Evolutionary conservation across 148 eudicot genomes (phyloP).

Genomic region (Silene conica): DNA sequence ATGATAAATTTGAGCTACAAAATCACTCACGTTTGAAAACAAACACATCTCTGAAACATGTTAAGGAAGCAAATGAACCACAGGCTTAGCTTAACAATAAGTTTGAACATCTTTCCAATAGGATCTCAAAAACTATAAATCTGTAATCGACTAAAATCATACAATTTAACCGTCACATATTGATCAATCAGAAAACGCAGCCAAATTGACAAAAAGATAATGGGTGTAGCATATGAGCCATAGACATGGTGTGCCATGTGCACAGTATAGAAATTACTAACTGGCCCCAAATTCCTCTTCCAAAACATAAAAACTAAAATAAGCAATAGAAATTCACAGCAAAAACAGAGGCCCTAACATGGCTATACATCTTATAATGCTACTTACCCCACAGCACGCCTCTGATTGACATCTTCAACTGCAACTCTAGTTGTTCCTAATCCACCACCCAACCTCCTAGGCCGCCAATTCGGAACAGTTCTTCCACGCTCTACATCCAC

Average conservation of each 20-base stretch:
- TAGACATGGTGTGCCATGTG: not conserved
- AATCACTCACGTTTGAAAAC: not conserved
- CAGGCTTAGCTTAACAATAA: not conserved
- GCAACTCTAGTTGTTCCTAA: constrained; percentile 90
- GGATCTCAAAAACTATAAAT: not conserved
- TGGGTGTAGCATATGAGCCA: too few relatives aligned
- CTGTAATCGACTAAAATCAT: not conserved
- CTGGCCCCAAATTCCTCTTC: not conserved
- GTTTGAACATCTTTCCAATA: not conserved
- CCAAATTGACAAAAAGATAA: not conserved
- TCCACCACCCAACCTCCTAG: constrained; percentile 98
- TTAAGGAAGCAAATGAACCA: not conserved
- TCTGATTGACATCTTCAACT: constrained; percentile 62
- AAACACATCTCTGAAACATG: not conserved
- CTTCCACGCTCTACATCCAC: constrained; percentile 99
- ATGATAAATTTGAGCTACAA: not conserved
- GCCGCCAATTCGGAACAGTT: constrained; percentile 98
- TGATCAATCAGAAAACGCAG: not conserved
- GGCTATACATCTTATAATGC: not conserved
- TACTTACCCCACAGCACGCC: constrained; percentile 49
- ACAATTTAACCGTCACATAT: not conserved
- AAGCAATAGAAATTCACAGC: not conserved
- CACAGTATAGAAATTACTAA: not conserved
- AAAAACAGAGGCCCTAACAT: not conserved
- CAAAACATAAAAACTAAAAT: not conserved